Conservation (phyloP, 2,329 filamentous ascomycete species). For the Cladosporium oxysporum region DNA sequence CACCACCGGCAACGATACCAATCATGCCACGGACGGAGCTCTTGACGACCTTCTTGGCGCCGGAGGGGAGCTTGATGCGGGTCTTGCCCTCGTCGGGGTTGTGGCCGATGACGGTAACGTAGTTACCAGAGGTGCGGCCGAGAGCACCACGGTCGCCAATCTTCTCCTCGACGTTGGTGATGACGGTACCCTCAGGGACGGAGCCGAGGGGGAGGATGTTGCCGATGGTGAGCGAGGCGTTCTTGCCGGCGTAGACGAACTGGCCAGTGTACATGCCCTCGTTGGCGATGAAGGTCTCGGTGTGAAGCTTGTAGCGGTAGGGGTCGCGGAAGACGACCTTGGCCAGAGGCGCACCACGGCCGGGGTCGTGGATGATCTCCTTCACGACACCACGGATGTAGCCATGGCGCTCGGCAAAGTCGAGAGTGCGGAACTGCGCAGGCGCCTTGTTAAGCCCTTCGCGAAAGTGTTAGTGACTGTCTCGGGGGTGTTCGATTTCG, state of each 20-base stretch:
- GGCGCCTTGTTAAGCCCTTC: slow-evolving; percentile 92
- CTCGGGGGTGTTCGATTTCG: slow-evolving; percentile 32
- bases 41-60: slow-evolving; percentile 98
- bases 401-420: slow-evolving; percentile 78
- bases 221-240: slow-evolving; percentile 92
- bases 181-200: slow-evolving; percentile 98
- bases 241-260: slow-evolving; percentile 99
- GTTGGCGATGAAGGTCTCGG: slow-evolving; percentile 99
- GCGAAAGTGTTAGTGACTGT: slow-evolving; percentile 45
- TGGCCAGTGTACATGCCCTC: slow-evolving; percentile 99
- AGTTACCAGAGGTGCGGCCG: slow-evolving; percentile 97
- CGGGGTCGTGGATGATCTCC: slow-evolving; percentile 98
- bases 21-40: slow-evolving; percentile 96
- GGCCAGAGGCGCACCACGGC: slow-evolving; percentile 96
- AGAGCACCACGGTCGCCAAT: slow-evolving; percentile 93
- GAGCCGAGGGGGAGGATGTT: slow-evolving; percentile 94
- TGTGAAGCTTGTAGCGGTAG: slow-evolving; percentile 96
- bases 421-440: slow-evolving; percentile 94
- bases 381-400: slow-evolving; percentile 97
- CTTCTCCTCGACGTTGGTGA: slow-evolving; percentile 99
- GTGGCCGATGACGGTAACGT: slow-evolving; percentile 96
- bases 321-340: slow-evolving; percentile 96
- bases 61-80: slow-evolving; percentile 97
- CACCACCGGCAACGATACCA: slow-evolving; percentile 98
- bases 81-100: slow-evolving; percentile 99